Conservation (phyloP, 1,139 yeast species). For the Lodderomyces oxycetoniae region DNA sequence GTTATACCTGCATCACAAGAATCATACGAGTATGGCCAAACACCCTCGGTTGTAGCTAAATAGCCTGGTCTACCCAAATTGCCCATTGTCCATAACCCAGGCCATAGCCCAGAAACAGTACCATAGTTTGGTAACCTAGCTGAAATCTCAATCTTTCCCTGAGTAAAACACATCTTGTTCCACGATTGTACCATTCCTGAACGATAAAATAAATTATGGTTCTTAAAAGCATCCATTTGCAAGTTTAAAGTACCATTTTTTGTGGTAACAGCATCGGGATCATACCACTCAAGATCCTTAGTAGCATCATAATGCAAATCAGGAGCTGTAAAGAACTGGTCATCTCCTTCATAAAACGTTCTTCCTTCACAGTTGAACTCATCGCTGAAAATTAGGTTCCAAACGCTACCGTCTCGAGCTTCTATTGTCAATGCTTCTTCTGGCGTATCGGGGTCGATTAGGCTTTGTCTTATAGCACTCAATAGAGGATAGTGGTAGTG, state of each 20-base stretch:
- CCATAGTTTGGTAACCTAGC: slow-evolving; percentile 72
- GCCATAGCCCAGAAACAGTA: slow-evolving; percentile 74
- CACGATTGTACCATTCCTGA: slow-evolving; percentile 84
- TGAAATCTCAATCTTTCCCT: slow-evolving; percentile 66
- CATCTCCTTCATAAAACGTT: slow-evolving; percentile 78
- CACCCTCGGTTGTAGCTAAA: slow-evolving; percentile 73
- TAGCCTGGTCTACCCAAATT: slow-evolving; percentile 83
- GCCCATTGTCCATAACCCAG: slow-evolving; percentile 87
- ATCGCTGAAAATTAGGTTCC: slow-evolving; percentile 75
- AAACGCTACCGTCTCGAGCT: slow-evolving; percentile 51
- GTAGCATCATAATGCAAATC: slow-evolving; percentile 80
- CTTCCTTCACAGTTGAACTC: slow-evolving; percentile 82
- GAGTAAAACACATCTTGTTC: slow-evolving; percentile 79
- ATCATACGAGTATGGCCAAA: slow-evolving; percentile 86
- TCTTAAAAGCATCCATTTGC: slow-evolving; percentile 69
- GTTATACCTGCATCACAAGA: slow-evolving; percentile 85
- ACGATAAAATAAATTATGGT: slow-evolving; percentile 68
- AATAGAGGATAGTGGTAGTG: slow-evolving; percentile 56
- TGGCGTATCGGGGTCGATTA: slow-evolving; percentile 83
- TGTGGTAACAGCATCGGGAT: slow-evolving; percentile 75
- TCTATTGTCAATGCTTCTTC: slow-evolving; percentile 40
- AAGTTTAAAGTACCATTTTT: slow-evolving; percentile 59
- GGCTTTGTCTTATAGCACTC: slow-evolving; percentile 54
- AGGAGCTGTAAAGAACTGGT: slow-evolving; percentile 76
- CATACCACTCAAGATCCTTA: slow-evolving; percentile 81